Percentiles rank a stretch among this genome's conserved stretches.
phyloP scores from a whole-genome alignment of 352 stramenopile genomes.

The Pythium biforme region DNA sequence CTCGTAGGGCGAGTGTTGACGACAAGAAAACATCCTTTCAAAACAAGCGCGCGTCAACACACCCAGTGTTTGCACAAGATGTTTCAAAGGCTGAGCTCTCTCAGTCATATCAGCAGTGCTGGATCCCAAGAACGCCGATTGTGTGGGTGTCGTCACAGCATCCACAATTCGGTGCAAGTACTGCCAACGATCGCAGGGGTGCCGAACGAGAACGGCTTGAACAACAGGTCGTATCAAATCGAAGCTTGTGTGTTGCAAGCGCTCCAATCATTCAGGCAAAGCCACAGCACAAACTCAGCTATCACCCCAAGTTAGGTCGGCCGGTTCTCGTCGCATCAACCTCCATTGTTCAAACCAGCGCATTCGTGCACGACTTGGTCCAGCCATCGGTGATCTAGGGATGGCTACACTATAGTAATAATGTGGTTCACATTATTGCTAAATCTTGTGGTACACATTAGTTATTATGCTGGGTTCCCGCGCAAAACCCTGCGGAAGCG shows the following conservation, averaged over 20 bases:
- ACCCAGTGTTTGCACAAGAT: neutral
- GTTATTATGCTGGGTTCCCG: constrained; percentile 13
- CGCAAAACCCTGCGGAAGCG: constrained; percentile 11
- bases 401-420: constrained; percentile 12
- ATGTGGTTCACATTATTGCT: constrained; percentile 5
- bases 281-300: no score
- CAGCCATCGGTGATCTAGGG: no score
- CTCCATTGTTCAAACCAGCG: neutral
- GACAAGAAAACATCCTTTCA: neutral
- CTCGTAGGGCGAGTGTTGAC: neutral
- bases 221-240: neutral
- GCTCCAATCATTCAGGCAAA: constrained; percentile 9
- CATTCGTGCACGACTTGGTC: no score
- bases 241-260: neutral
- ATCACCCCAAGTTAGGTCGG: neutral
- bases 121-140: neutral
- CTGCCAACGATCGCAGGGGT: neutral
- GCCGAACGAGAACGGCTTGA: neutral
- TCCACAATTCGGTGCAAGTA: neutral
- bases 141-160: neutral
- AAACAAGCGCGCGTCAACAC: neutral
- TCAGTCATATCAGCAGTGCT: neutral
- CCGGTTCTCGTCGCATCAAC: constrained; percentile 4
- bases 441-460: constrained; percentile 18
- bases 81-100: neutral